Percentiles rank a stretch among this genome's conserved stretches.
Conservation (phyloP, 2,329 filamentous ascomycete genomes). For the Catunica adiposa region DNA sequence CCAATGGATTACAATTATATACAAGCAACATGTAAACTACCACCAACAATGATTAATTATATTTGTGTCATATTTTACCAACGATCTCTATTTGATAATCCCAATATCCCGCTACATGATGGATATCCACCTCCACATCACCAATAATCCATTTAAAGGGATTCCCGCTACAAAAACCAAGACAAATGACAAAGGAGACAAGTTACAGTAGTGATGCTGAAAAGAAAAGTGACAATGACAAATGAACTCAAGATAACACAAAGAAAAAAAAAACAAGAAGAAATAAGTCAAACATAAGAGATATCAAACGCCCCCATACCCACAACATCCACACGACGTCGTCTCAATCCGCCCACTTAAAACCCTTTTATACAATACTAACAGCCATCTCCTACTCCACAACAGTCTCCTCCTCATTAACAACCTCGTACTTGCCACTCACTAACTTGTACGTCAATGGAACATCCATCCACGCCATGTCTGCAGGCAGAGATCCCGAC, state of each 20-base stretch:
- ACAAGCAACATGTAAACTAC: too few species aligned
- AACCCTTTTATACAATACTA: not conserved
- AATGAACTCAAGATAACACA: not conserved
- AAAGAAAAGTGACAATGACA: too few species aligned
- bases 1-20: too few species aligned
- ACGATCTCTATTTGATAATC: not conserved
- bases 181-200: too few species aligned
- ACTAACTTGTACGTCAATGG: constrained; percentile 50
- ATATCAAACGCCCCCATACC: not conserved
- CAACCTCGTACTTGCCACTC: constrained; percentile 53
- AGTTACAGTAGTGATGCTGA: too few species aligned
- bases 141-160: too few species aligned
- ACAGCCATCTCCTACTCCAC: not conserved
- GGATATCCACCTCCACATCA: too few species aligned
- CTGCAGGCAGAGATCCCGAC: constrained; percentile 16
- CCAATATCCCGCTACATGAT: too few species aligned
- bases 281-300: not conserved
- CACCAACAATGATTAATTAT: too few species aligned
- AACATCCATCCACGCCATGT: constrained; percentile 47
- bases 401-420: constrained; percentile 20
- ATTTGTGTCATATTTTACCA: too few species aligned
- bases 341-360: not conserved
- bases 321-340: not conserved
- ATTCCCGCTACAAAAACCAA: too few species aligned
- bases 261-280: not conserved